Evolutionary conservation across 2,329 filamentous ascomycete genomes (phyloP).

Genomic region (Hypoxylon sp.): DNA sequence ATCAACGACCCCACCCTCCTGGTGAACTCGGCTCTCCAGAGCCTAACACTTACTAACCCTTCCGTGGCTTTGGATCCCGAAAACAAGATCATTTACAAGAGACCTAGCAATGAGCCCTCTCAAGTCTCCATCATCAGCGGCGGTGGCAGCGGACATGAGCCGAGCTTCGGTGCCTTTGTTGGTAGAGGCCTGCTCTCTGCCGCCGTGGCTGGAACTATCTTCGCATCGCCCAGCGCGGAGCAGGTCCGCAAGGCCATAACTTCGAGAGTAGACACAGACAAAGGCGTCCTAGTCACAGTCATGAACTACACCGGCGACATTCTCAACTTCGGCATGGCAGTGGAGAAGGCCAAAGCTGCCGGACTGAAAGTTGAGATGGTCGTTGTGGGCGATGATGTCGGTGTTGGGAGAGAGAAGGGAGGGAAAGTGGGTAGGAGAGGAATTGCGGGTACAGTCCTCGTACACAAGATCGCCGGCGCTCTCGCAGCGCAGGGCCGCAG

Average conservation of each 20-base stretch:
- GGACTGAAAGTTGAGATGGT: conserved; percentile 88
- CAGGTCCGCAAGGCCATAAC: conserved; percentile 85
- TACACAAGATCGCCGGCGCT: conserved; percentile 92
- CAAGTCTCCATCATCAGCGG: conserved; percentile 89
- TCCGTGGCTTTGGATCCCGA: conserved; percentile 81
- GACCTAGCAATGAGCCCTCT: conserved; percentile 64
- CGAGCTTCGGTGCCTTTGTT: conserved; percentile 88
- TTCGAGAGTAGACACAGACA: conserved; percentile 77
- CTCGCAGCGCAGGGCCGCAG: conserved; percentile 79
- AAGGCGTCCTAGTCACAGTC: conserved; percentile 88
- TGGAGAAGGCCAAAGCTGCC: conserved; percentile 89
- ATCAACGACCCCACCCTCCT: conserved; percentile 86
- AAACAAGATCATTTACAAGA: conserved; percentile 88
- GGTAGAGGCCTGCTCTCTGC: conserved; percentile 84
- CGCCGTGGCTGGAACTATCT: conserved; percentile 89
- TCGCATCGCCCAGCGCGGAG: conserved; percentile 84
- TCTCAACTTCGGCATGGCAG: conserved; percentile 92
- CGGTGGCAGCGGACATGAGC: conserved; percentile 92
- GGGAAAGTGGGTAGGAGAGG: conserved; percentile 95
- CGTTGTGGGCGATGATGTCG: conserved; percentile 92
- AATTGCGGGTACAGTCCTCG: conserved; percentile 90
- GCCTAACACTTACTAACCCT: conserved; percentile 87
- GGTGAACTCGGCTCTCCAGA: conserved; percentile 81
- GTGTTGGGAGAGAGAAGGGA: conserved; percentile 83
- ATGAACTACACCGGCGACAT: conserved; percentile 97